Evolutionary conservation across 73 alveolate species (phyloP).

Genomic region (Urostyla sp.): DNA sequence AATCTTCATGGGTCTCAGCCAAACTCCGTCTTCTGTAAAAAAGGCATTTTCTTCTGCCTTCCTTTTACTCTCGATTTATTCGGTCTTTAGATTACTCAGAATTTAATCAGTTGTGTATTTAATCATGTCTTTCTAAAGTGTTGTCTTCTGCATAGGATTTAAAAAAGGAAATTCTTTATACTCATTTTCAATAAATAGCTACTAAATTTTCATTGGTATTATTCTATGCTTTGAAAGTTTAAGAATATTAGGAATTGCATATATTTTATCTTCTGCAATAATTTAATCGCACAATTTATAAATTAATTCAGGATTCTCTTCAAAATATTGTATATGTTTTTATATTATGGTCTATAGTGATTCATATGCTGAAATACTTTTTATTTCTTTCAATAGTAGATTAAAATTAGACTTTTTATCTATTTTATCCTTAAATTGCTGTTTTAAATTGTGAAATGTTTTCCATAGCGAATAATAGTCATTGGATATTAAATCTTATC

Average conservation of each 20-base stretch:
- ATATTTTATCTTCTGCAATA: background rate
- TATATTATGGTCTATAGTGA: background rate
- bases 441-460: background rate
- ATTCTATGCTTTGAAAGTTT: background rate
- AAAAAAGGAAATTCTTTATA: too few species aligned
- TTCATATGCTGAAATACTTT: background rate
- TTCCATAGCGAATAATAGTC: background rate
- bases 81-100: too few species aligned
- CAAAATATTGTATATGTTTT: background rate
- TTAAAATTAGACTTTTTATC: background rate
- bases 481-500: background rate
- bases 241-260: background rate
- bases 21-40: too few species aligned
- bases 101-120: too few species aligned
- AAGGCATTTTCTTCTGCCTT: too few species aligned
- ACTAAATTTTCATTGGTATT: too few species aligned
- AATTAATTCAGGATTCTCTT: background rate
- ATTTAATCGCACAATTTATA: background rate
- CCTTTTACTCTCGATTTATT: too few species aligned
- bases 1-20: too few species aligned
- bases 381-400: background rate
- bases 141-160: too few species aligned
- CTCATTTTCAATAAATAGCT: too few species aligned
- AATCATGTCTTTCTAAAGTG: too few species aligned
- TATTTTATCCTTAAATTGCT: background rate